phyloP scores from a whole-genome alignment of 176 grass and related monocot genomes.

The Rhipidocladum racemiflorum region DNA sequence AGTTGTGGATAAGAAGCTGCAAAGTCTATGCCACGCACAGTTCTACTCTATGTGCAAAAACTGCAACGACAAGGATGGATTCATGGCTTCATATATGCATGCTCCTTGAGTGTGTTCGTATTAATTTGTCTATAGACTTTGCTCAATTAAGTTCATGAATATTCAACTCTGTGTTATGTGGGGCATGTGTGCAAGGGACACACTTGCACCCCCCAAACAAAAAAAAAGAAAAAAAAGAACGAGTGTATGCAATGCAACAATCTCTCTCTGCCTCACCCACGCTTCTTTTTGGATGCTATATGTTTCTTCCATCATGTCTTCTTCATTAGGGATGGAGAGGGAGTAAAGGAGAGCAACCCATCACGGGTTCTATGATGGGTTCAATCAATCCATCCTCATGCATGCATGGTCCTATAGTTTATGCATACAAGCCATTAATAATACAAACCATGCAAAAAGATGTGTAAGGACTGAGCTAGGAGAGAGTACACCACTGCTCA shows the following conservation, averaged over 20 bases:
- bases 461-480: not conserved
- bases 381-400: conserved; percentile 77
- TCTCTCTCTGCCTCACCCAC: too few species aligned
- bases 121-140: not conserved
- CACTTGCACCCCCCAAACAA: not conserved
- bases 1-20: not conserved
- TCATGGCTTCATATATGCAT: not conserved
- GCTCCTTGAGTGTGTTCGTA: not conserved
- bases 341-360: conserved; percentile 25
- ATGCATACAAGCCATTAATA: not conserved
- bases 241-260: not conserved
- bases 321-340: conserved; percentile 25
- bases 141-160: not conserved
- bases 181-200: not conserved
- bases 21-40: not conserved
- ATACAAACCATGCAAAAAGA: not conserved
- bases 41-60: not conserved
- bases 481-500: not conserved
- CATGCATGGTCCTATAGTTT: conserved; percentile 27
- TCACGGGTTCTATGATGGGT: conserved; percentile 84
- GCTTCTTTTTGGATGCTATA: conserved; percentile 25
- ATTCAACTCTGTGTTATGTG: not conserved
- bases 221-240: not conserved
- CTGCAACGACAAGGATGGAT: not conserved
- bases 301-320: conserved; percentile 43